These are phyloP conservation scores for Cladophialophora exuberans DNA, from an alignment of 2,329 filamentous ascomycete genomes.

Conservation along the genomic window DNA sequence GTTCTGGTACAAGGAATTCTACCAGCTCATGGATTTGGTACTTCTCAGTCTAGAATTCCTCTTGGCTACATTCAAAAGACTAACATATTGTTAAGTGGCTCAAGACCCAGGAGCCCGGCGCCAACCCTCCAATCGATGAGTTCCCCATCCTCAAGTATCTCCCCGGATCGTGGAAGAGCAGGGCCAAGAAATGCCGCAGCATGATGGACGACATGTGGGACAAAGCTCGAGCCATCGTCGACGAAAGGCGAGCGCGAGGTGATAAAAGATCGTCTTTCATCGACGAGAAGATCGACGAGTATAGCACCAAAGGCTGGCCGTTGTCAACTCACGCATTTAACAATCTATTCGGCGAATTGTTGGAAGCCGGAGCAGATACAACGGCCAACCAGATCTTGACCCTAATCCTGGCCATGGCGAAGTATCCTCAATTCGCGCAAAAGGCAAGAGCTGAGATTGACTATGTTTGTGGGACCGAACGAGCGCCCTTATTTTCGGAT, in stretches of 20 bases:
- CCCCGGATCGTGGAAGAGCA: conserved; percentile 43
- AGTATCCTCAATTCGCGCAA: conserved; percentile 10
- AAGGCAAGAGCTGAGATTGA: conserved; percentile 41
- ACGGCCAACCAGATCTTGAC: conserved; percentile 31
- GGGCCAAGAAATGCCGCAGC: conserved; percentile 40
- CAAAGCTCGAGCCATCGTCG: conserved; percentile 35
- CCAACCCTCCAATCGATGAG: conserved; percentile 53
- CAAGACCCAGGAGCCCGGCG: conserved; percentile 37
- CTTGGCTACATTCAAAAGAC: conserved; percentile 40
- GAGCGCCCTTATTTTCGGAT: conserved; percentile 37
- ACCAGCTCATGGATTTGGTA: conserved; percentile 16
- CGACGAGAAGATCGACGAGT: conserved; percentile 43
- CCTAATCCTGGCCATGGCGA: conserved; percentile 37
- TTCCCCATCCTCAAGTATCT: conserved; percentile 48
- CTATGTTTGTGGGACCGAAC: conserved; percentile 36
- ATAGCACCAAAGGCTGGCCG: conserved; percentile 6
- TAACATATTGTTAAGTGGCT: conserved; percentile 33
- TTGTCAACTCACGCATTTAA: conserved; percentile 15
- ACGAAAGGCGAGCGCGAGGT: conserved; percentile 19
- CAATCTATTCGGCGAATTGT: conserved; percentile 28
- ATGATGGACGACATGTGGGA: conserved; percentile 47
- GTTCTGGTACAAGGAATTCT: conserved; percentile 11
- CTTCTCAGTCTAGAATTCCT: background rate
- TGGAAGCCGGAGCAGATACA: conserved; percentile 22
- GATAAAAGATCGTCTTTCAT: conserved; percentile 39